Evolutionary conservation across 305 asterid genomes (phyloP).

Genomic region (Fraxinus velutina): DNA sequence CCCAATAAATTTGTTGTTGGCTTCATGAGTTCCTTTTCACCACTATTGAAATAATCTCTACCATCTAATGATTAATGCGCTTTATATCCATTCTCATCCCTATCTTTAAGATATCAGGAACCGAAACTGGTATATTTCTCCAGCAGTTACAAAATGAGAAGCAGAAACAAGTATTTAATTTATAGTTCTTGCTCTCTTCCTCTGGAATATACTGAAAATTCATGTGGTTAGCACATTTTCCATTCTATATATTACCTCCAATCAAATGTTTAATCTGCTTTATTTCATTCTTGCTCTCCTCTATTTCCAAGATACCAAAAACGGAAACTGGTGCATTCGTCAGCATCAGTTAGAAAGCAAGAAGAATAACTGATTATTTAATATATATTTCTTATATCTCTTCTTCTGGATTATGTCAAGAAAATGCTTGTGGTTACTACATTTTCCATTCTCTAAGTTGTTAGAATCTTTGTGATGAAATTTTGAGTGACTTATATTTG

Average conservation of each 20-base stretch:
- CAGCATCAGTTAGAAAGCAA: not conserved
- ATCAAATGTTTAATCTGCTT: not conserved
- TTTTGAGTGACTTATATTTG: not conserved
- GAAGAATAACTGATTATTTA: not conserved
- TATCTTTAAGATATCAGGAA: not conserved
- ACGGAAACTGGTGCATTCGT: not conserved
- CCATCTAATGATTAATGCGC: not conserved
- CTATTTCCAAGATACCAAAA: constrained; percentile 3
- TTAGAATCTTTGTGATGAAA: not conserved
- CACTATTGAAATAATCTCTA: not conserved
- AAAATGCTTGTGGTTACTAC: not conserved
- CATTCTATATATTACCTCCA: not conserved
- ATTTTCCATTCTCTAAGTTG: constrained; percentile 1
- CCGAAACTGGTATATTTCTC: constrained; percentile 1
- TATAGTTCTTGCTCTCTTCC: not conserved
- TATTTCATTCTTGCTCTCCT: not conserved
- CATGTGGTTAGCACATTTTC: not conserved
- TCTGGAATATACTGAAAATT: not conserved
- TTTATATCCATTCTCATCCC: not conserved
- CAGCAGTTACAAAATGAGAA: not conserved
- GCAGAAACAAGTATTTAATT: not conserved
- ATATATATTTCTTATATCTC: not conserved
- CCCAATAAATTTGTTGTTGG: not conserved
- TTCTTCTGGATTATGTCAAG: not conserved
- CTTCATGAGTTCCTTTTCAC: not conserved